Conservation (phyloP, 169 alveolate genomes). For the Miamiensis avidus region DNA sequence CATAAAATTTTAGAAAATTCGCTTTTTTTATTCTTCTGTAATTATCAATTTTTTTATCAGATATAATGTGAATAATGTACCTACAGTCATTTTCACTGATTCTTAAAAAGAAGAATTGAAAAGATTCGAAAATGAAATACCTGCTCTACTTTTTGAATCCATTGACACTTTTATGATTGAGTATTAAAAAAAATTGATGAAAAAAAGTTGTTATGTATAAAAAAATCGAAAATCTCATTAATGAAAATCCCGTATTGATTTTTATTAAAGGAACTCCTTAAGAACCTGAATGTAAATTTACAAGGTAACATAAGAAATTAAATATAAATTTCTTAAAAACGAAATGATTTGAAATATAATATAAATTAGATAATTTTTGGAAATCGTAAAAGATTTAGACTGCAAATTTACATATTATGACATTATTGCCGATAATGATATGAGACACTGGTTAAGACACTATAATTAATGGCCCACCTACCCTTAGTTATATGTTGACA, state of each 20-base stretch:
- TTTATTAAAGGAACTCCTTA: conserved; percentile 54
- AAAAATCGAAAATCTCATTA: conserved; percentile 30
- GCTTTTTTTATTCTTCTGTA: conserved; percentile 5
- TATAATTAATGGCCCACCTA: conserved; percentile 51
- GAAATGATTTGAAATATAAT: no score
- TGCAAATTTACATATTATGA: conserved; percentile 37
- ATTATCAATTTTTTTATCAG: background rate
- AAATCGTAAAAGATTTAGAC: conserved; percentile 33
- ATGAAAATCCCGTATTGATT: conserved; percentile 20
- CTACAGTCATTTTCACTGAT: conserved; percentile 16
- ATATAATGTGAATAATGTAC: background rate
- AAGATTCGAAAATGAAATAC: conserved; percentile 22
- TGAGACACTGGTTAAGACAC: conserved; percentile 48
- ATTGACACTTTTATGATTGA: conserved; percentile 10
- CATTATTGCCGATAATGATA: conserved; percentile 24
- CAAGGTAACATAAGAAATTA: no score
- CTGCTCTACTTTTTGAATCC: conserved; percentile 11
- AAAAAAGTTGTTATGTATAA: conserved; percentile 29
- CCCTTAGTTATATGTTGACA: conserved; percentile 50
- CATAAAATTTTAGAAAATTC: background rate
- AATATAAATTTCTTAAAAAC: no score
- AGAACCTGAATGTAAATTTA: conserved; percentile 47
- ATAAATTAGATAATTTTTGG: conserved; percentile 35
- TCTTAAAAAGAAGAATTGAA: conserved; percentile 24
- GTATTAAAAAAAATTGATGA: conserved; percentile 21